phyloP scores from a whole-genome alignment of 139 green algal species.

The Trebouxia sp. region DNA sequence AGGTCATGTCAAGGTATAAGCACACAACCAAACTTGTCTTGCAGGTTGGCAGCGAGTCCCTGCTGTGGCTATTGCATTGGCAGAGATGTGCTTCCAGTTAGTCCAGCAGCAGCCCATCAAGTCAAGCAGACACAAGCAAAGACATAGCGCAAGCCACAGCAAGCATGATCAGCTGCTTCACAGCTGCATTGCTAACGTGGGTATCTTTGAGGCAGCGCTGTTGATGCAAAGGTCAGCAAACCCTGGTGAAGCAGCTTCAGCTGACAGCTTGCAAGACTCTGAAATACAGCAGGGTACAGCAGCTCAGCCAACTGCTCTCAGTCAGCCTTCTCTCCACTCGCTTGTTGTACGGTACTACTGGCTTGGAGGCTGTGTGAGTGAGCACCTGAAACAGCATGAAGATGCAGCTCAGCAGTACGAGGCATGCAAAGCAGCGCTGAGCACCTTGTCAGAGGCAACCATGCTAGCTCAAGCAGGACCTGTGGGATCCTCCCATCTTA shows the following conservation, averaged over 20 bases:
- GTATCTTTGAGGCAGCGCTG: conserved; percentile 12
- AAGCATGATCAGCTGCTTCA: neutral
- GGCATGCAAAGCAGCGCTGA: neutral
- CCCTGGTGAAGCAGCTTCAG: neutral
- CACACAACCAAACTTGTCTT: neutral
- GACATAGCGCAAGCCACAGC: neutral
- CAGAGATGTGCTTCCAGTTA: neutral
- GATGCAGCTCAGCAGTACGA: conserved; percentile 13
- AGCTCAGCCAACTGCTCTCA: neutral
- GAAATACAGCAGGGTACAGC: too few species aligned
- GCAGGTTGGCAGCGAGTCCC: neutral
- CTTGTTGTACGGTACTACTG: neutral
- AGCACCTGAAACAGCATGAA: neutral
- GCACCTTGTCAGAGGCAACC: neutral
- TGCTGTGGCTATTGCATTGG: neutral
- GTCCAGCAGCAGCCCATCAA: neutral
- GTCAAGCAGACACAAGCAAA: neutral
- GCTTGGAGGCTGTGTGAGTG: neutral
- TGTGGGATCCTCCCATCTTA: neutral
- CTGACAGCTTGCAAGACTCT: neutral
- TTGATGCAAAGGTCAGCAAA: neutral
- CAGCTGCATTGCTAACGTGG: neutral
- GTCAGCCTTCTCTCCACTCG: too few species aligned
- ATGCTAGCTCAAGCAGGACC: neutral
- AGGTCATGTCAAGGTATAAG: too few species aligned